Base-by-base conservation (phyloP, 208 protist genomes). In the Eutreptiella sp. region DNA sequence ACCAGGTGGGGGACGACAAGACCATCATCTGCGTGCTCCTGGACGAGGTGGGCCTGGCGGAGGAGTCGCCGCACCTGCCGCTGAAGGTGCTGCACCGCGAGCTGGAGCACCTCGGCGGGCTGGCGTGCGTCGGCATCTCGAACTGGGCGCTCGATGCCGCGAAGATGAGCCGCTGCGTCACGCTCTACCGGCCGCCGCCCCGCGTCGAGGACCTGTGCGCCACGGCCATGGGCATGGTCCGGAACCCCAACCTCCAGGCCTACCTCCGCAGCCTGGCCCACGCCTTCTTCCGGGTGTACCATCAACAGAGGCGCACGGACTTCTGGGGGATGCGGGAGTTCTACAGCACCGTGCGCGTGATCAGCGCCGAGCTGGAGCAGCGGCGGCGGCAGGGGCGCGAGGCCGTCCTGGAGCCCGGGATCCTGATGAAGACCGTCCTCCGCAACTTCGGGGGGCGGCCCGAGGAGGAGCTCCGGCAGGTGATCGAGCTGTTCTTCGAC, bases 11-110 rank as follows among this genome's bases (percentile, higher is more conserved):
- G 32, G 21, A 28, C 29, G 26, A 70, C 1, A 60, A 32, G 3
- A 2, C 26, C 21, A 23, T 63, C 19, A 16, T 57, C 2, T 73
- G 88, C 11, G 69, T 91, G 26, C 19, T 88, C 4, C 75, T 90
- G 16, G 85, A 90, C 31, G 85, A 90, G 42, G 76, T 90, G 0
- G 85, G 85, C 0, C 68, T 90, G 2, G 83, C 85, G 19, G 85
- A 88, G 57, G 28, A 77, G 23, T 77, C 59, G 14, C 68, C 64
- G 0, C 48, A 80, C 29, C 68, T 78, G 31, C 85, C 85, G 1
- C 77, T 90, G 36, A 91, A 90, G 64, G 70, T 90, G 3, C 75
- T 91, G 23, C 84, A 90, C 63, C n/a, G 39, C 11, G 48, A 84
- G 14, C 63, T 90, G 11, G 50, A 63, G 11, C 31, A 64, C 27